phyloP scores from a whole-genome alignment of 1,284 basidiomycete genomes.

The Sutorius eximius region DNA sequence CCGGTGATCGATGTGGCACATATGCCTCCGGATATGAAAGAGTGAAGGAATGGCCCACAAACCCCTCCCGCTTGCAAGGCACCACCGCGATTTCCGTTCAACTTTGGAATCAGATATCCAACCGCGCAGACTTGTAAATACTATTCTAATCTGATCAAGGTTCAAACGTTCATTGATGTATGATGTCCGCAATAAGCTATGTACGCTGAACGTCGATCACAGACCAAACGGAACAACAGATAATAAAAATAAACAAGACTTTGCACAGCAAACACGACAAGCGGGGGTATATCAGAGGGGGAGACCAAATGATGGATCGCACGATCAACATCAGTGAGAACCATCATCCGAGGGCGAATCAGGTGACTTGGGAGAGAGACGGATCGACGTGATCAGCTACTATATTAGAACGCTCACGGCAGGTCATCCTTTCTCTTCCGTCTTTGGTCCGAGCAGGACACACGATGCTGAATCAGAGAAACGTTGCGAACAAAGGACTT shows the following conservation, averaged over 20 bases:
- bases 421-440: constrained; percentile 29
- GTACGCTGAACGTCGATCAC: constrained; percentile 15
- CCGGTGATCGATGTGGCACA: not conserved
- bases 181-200: constrained; percentile 33
- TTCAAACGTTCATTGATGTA: too few relatives aligned
- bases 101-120: not conserved
- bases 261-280: not conserved
- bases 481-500: constrained; percentile 81
- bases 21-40: too few relatives aligned
- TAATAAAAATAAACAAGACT: constrained; percentile 24
- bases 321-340: constrained; percentile 29
- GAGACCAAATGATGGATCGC: constrained; percentile 13
- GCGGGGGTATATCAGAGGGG: constrained; percentile 12
- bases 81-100: too few relatives aligned
- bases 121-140: too few relatives aligned
- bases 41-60: not conserved
- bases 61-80: not conserved
- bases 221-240: constrained; percentile 11
- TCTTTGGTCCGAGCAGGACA: constrained; percentile 38
- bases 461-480: constrained; percentile 75
- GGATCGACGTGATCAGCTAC: constrained; percentile 12
- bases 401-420: constrained; percentile 26
- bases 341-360: constrained; percentile 22
- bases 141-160: constrained; percentile 16
- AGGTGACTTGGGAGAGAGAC: constrained; percentile 12